phyloP scores from a whole-genome alignment of 192 early-diverging fungal genomes.

The Endogone sp. region DNA sequence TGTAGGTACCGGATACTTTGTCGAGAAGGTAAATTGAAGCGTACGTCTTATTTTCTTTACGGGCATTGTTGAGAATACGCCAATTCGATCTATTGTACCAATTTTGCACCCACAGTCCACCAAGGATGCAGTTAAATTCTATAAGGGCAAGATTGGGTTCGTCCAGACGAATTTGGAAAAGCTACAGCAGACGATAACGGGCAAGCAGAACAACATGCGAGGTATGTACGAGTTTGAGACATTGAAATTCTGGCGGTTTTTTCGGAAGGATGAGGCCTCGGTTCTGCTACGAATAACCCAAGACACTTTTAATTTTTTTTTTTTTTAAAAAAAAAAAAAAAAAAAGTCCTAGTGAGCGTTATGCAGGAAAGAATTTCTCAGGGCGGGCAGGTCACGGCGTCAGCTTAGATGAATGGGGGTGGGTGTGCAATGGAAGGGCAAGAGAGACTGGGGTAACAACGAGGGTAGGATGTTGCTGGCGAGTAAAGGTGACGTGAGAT shows the following conservation, averaged over 20 bases:
- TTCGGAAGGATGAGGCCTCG: not conserved
- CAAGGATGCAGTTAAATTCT: constrained; percentile 80
- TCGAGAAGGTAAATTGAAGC: constrained; percentile 71
- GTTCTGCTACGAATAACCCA: too few species aligned
- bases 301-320: too few species aligned
- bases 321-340: too few species aligned
- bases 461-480: too few species aligned
- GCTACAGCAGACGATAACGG: constrained; percentile 76
- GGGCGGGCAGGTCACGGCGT: not conserved
- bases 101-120: constrained; percentile 39
- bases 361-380: constrained; percentile 47
- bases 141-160: constrained; percentile 77
- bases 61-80: too few species aligned
- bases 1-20: constrained; percentile 94
- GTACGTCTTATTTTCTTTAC: not conserved
- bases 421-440: too few species aligned
- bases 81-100: too few species aligned
- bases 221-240: constrained; percentile 27
- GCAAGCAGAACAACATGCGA: constrained; percentile 70
- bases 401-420: not conserved
- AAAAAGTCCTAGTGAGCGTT: constrained; percentile 46
- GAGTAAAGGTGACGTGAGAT: too few species aligned
- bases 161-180: constrained; percentile 77
- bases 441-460: too few species aligned
- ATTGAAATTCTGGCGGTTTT: too few species aligned